Evolutionary conservation across 352 stramenopile genomes (phyloP).

Genomic region (Phytopythium ostracodes): DNA sequence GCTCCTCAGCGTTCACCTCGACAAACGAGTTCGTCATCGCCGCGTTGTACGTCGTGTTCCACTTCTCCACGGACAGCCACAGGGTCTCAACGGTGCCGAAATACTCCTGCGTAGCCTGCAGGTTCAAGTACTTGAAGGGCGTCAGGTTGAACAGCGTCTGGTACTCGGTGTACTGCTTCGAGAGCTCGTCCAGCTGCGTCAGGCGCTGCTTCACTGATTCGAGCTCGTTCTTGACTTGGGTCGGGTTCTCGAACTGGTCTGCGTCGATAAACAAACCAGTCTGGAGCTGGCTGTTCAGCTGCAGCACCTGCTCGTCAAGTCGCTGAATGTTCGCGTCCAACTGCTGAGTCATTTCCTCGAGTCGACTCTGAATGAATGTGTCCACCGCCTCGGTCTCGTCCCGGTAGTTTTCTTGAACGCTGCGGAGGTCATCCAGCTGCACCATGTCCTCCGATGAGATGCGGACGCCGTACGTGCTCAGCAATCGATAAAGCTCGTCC

Average conservation of each 20-base stretch:
- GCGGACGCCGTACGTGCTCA: slow-evolving; percentile 89
- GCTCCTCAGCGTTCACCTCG: slow-evolving; percentile 85
- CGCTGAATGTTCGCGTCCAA: slow-evolving; percentile 92
- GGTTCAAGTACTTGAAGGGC: slow-evolving; percentile 87
- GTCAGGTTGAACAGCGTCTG: slow-evolving; percentile 90
- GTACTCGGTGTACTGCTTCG: slow-evolving; percentile 91
- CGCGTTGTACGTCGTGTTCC: slow-evolving; percentile 74
- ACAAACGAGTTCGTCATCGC: slow-evolving; percentile 86
- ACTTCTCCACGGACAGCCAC: slow-evolving; percentile 83
- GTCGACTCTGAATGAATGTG: slow-evolving; percentile 74
- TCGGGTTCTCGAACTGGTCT: slow-evolving; percentile 83
- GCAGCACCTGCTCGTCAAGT: slow-evolving; percentile 89
- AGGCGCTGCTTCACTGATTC: slow-evolving; percentile 82
- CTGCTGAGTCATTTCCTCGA: slow-evolving; percentile 91
- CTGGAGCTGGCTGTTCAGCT: slow-evolving; percentile 80
- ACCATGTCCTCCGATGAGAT: slow-evolving; percentile 93
- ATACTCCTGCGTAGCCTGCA: slow-evolving; percentile 85
- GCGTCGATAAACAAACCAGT: slow-evolving; percentile 87
- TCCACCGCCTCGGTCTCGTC: slow-evolving; percentile 86
- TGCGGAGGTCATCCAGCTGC: slow-evolving; percentile 86
- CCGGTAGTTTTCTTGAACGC: slow-evolving; percentile 85
- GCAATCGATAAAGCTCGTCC: slow-evolving; percentile 91
- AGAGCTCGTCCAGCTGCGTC: slow-evolving; percentile 81
- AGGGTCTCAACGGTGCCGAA: slow-evolving; percentile 81
- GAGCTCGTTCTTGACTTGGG: slow-evolving; percentile 72